Conservation (phyloP, 345 rosid genomes). For the Alliaria petiolata region DNA sequence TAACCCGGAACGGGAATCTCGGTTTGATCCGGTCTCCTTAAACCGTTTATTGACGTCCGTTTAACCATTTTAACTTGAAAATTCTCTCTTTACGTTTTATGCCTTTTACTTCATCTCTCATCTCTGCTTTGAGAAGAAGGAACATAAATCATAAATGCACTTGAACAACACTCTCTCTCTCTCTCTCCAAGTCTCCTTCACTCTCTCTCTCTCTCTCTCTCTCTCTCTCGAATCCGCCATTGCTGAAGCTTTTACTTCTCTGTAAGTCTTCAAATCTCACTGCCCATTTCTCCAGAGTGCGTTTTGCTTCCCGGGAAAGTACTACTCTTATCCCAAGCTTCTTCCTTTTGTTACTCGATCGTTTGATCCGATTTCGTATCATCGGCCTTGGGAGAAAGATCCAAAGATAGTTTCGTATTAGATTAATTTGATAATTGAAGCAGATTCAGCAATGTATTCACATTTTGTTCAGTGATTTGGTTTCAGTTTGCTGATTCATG, state of each 20-base stretch:
- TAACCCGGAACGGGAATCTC: slow-evolving; percentile 13
- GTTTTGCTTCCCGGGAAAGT: background rate
- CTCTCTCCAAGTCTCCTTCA: slow-evolving; percentile 12
- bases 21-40: background rate
- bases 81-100: background rate
- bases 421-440: background rate
- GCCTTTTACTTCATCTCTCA: slow-evolving; percentile 34
- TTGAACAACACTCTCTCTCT: slow-evolving; percentile 23
- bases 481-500: slow-evolving; percentile 3
- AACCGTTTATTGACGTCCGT: slow-evolving; percentile 26
- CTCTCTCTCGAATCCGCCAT: slow-evolving; percentile 28
- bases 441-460: background rate
- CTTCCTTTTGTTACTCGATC: slow-evolving; percentile 9
- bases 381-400: slow-evolving; percentile 11
- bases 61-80: background rate
- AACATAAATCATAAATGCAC: slow-evolving; percentile 37
- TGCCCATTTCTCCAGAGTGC: background rate
- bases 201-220: slow-evolving; percentile 2
- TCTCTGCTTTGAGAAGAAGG: slow-evolving; percentile 38
- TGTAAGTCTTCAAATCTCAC: slow-evolving; percentile 22
- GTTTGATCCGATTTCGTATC: slow-evolving; percentile 23
- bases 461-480: background rate
- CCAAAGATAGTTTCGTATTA: background rate
- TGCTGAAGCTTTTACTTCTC: slow-evolving; percentile 6
- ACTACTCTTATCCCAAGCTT: slow-evolving; percentile 9